Conservation (phyloP, 805 yeast species). For the Starmerella vitae region DNA sequence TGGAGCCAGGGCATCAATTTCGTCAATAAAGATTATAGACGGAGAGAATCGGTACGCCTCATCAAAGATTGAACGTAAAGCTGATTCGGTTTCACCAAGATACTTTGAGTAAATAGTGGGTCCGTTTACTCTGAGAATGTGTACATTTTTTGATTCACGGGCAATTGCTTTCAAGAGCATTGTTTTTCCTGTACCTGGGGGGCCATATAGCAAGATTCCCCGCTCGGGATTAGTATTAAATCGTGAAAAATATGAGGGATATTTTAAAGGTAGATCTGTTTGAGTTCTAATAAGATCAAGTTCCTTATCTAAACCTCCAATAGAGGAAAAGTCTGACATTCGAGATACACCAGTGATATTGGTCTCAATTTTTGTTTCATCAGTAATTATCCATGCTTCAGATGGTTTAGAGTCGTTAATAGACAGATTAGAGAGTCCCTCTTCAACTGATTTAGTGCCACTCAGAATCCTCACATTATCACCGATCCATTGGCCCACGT, state of each 20-base stretch:
- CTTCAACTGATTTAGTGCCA: constrained; percentile 35
- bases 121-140: constrained; percentile 73
- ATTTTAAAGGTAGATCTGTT: constrained; percentile 65
- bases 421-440: constrained; percentile 31
- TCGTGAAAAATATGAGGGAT: constrained; percentile 60
- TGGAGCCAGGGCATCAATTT: constrained; percentile 85
- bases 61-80: constrained; percentile 63
- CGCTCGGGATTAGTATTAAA: constrained; percentile 90
- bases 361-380: constrained; percentile 4
- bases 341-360: background rate
- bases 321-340: constrained; percentile 33
- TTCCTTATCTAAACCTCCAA: constrained; percentile 69
- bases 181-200: constrained; percentile 95
- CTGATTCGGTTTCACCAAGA: constrained; percentile 84
- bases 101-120: constrained; percentile 88
- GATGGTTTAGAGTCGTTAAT: constrained; percentile 19
- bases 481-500: constrained; percentile 32
- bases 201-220: constrained; percentile 88
- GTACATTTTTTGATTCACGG: constrained; percentile 52
- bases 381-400: background rate
- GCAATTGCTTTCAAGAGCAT: constrained; percentile 77
- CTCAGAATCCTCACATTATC: constrained; percentile 39
- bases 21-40: constrained; percentile 77
- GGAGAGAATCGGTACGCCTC: constrained; percentile 86
- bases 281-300: constrained; percentile 49